Base-by-base conservation (phyloP, 2,329 filamentous ascomycete species). In the Alternaria conjuncta region DNA sequence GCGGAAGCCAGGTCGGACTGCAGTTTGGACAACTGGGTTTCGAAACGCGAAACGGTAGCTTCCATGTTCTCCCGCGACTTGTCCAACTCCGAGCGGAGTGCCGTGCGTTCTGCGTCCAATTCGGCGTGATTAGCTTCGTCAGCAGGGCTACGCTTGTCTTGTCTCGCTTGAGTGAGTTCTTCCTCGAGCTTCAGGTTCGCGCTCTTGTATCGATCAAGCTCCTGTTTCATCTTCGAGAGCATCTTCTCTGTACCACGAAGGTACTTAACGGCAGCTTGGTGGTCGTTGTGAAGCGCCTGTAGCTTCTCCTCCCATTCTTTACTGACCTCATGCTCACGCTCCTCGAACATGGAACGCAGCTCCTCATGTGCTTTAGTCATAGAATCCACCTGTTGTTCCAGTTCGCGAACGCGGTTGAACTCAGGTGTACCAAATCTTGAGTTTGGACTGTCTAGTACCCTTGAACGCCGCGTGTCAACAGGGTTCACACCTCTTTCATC, bases 181-280 rank as follows among this genome's bases (percentile, higher is more conserved):
- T 89, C 87, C 79, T 96, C 94, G 44, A 99, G 85, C 64, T 92
- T 91, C 18, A 86, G 84, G 75, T 97, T 97, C 65, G 96, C 92
- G 12, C 89, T 83, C 86, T 98, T 98, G 82, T 96, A 96, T 61
- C 94, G 92, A 58, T 91, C 86, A n/a, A 99, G 86, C 82, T 99
- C 96, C 75, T 97, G 94, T 84, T 98, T 98, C 86, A 99, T 95
- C 80, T 96, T 95, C 81, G 96, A 94, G 53, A 99, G 88, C 94
- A 99, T 97, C 86, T 97, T 98, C 82, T 99, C 96, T 2, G 96
- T 98, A 62, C 96, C 96, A 81, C 97, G 96, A 71, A 99, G 93
- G 76, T 99, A 99, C 80, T 97, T 96, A 54, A 98, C 94, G 15
- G 96, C 95, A 45, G 96, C 97, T 80, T 97, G 94, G 78, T 99